A percentile compares a stretch with the other conserved stretches of the same genome.
phyloP scores from a whole-genome alignment of 371 early-diverging fungal species.

The Lichtheimia corymbifera region DNA sequence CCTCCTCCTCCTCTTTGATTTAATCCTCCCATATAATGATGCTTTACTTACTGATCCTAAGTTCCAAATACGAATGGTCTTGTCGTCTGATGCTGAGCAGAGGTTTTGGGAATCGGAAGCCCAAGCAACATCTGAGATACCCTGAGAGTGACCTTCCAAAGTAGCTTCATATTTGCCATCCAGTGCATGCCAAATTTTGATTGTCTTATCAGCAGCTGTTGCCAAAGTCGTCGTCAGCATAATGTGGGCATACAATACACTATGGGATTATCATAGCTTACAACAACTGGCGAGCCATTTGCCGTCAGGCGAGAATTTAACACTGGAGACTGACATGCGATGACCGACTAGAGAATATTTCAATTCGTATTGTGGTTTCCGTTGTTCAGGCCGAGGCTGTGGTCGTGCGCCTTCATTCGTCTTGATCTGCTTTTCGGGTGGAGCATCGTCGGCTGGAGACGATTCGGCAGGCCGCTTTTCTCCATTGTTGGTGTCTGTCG shows the following conservation, averaged over 20 bases:
- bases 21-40: background rate
- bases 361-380: slow-evolving; percentile 85
- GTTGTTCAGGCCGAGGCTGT: slow-evolving; percentile 31
- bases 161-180: slow-evolving; percentile 87
- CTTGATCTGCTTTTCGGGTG: slow-evolving; percentile 12
- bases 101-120: slow-evolving; percentile 85
- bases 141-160: slow-evolving; percentile 89
- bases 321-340: slow-evolving; percentile 91
- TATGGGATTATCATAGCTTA: slow-evolving; percentile 42
- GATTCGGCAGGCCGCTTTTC: slow-evolving; percentile 9
- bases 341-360: slow-evolving; percentile 92
- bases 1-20: background rate
- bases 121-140: slow-evolving; percentile 98
- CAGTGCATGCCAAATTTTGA: slow-evolving; percentile 91
- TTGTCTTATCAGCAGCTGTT: slow-evolving; percentile 87
- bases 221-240: background rate
- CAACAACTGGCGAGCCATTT: slow-evolving; percentile 93
- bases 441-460: slow-evolving; percentile 7
- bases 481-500: background rate
- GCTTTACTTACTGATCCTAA: slow-evolving; percentile 61
- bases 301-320: slow-evolving; percentile 98
- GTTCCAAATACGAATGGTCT: slow-evolving; percentile 91
- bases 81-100: slow-evolving; percentile 95
- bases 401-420: slow-evolving; percentile 10
- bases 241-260: background rate